Evolutionary conservation across 352 stramenopile genomes (phyloP).

Genomic region (Hyaloperonospora brassicae): DNA sequence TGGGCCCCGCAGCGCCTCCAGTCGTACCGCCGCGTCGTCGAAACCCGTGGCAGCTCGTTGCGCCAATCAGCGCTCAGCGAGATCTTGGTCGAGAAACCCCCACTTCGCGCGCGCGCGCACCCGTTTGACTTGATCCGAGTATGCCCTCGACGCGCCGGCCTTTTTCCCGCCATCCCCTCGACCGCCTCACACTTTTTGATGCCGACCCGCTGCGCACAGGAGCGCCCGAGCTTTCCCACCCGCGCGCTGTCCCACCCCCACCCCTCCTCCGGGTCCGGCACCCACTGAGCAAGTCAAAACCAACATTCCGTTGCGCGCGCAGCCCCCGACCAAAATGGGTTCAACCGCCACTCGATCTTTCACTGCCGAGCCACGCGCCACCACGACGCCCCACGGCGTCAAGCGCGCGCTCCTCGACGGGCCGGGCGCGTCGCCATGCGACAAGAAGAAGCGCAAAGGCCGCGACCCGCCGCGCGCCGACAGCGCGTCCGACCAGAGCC

Average conservation of each 20-base stretch:
- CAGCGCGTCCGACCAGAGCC: constrained; percentile 2
- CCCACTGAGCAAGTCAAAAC: constrained; percentile 44
- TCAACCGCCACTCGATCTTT: constrained; percentile 35
- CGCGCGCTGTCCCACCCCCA: constrained; percentile 1
- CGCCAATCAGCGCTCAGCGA: constrained; percentile 8
- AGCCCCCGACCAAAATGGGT: constrained; percentile 27
- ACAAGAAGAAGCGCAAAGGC: constrained; percentile 35
- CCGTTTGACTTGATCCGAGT: constrained; percentile 12
- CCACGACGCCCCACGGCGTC: constrained; percentile 6
- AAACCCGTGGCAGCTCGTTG: no score
- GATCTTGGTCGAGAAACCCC: constrained; percentile 18
- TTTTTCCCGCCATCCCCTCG: constrained; percentile 7
- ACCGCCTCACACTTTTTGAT: constrained; percentile 22
- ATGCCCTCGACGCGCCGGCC: neutral
- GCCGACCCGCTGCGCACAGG: constrained; percentile 10
- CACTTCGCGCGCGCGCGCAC: constrained; percentile 1
- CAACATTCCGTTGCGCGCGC: constrained; percentile 28
- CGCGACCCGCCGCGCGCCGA: constrained; percentile 2
- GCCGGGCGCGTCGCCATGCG: constrained; percentile 16
- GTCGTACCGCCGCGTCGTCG: no score
- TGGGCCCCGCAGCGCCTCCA: no score
- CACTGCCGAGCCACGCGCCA: constrained; percentile 7
- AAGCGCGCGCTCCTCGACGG: constrained; percentile 18
- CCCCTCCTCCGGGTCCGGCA: neutral
- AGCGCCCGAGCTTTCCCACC: neutral